Percentiles rank a stretch among this genome's conserved stretches.
phyloP scores from a whole-genome alignment of 2,329 filamentous ascomycete genomes.

The Talaromyces atroroseus region DNA sequence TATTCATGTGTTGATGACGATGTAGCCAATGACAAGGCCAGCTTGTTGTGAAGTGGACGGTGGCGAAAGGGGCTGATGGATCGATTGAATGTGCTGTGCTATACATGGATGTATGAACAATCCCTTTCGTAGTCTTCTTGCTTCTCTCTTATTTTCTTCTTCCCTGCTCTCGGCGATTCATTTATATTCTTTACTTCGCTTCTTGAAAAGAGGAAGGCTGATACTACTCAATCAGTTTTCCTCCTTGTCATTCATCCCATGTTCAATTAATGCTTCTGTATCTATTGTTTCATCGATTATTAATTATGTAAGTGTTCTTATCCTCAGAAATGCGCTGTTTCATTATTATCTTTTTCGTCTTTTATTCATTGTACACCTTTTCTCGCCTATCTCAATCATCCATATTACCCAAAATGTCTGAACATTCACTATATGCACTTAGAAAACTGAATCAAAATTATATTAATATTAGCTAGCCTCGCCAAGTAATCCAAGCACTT shows the following conservation, averaged over 20 bases:
- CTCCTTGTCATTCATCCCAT: not conserved
- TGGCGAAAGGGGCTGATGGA: conserved; percentile 11
- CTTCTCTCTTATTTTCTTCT: conserved; percentile 13
- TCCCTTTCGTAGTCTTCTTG: not conserved
- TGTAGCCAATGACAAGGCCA: not conserved
- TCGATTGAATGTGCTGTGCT: not conserved
- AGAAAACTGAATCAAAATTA: not conserved
- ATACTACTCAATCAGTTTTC: not conserved
- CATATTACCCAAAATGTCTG: not conserved
- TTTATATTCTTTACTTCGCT: not conserved
- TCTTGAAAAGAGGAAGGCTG: not conserved
- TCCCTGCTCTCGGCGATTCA: conserved; percentile 4
- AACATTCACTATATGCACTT: not conserved
- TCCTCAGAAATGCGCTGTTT: not conserved
- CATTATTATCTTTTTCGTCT: not conserved
- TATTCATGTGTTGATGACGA: not conserved
- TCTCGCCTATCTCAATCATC: not conserved
- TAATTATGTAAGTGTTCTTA: not conserved
- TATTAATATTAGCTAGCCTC: not conserved
- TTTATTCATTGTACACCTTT: not conserved
- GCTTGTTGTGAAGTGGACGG: not conserved
- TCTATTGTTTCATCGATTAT: not conserved
- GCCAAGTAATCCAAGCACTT: not conserved
- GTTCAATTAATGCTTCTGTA: not conserved
- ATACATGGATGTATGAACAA: not conserved